phyloP scores from a whole-genome alignment of 129 eudicot species.

The Tanacetum coccineum region DNA sequence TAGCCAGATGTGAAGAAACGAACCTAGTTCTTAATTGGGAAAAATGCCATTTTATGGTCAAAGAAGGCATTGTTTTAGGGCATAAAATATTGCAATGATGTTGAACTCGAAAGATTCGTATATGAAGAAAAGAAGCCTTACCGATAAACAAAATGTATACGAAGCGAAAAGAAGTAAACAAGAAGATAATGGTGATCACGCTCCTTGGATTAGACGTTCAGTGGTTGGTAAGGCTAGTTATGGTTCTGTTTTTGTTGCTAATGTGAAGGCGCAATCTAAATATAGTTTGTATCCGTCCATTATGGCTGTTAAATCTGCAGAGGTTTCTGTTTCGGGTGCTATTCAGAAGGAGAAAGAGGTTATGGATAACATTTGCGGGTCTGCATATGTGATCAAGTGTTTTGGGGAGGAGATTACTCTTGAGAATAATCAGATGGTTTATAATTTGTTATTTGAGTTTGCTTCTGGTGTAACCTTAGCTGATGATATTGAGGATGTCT shows the following conservation, averaged over 20 bases:
- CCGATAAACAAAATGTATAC: no score
- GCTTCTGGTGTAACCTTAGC: slow-evolving; percentile 71
- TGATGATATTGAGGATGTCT: slow-evolving; percentile 29
- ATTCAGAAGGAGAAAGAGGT: slow-evolving; percentile 48
- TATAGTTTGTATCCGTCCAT: slow-evolving; percentile 51
- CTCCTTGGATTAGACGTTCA: slow-evolving; percentile 58
- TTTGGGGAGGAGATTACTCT: slow-evolving; percentile 72
- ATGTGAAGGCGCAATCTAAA: slow-evolving; percentile 50
- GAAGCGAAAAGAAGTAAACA: no score
- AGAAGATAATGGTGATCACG: slow-evolving; percentile 45
- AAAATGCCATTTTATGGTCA: no score
- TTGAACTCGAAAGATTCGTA: no score
- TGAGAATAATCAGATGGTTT: slow-evolving; percentile 48
- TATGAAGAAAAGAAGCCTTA: no score
- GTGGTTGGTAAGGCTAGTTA: slow-evolving; percentile 66
- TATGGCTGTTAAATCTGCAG: slow-evolving; percentile 67
- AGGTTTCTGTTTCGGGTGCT: slow-evolving; percentile 30
- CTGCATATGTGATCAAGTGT: slow-evolving; percentile 46
- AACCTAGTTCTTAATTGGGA: no score
- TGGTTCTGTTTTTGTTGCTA: slow-evolving; percentile 64
- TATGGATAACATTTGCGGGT: slow-evolving; percentile 33
- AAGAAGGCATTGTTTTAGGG: no score
- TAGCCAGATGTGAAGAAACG: no score
- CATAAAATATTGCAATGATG: no score
- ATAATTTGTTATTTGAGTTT: slow-evolving; percentile 35